Base-by-base conservation (phyloP, 441 rosid species). In the Jatropha podagrica region DNA sequence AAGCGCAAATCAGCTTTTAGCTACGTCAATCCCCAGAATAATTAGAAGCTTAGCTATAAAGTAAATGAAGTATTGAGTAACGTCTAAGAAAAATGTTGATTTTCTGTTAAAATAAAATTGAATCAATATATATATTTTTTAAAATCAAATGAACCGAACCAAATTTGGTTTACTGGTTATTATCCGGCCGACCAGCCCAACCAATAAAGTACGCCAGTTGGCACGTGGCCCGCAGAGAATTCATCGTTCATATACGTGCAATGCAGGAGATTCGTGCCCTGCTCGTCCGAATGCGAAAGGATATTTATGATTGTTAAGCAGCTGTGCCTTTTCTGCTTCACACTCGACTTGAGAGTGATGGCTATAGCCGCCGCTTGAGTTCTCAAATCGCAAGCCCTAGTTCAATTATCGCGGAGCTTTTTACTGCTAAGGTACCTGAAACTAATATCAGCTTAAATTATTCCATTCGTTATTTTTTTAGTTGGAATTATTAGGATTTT, bases 401-500 rank as follows among this genome's bases (percentile, higher is more conserved):
- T 64, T 63, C 76, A 48, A 23, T 52, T 14, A 38, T 32, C 41
- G 3, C 68, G 2, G 32, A 32, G 0, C 2, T 32, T 0, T 32
- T 32, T 32, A 32, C 65, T 12, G n/a, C 32, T 32, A 71, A 48
- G 82, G 73, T 73, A 27, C 18, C 54, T 4, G n/a, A 1, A 44
- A 13, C 67, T 54, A 20, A 8, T 60, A 14, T 23, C 46, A 32
- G 14, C 65, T 5, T 61, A 12, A 12, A 7, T 56, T 60, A 17
- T 60, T 10, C 15, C 26, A 26, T 56, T 56, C 1, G 3, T n/a
- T n/a, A 1, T 55, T 23, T 59, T 26, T 59, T 32, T 13, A 3
- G 7, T 23, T 11, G 18, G 7, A 32, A 61, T 2, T 74, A 18
- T 15, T 51, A 48, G 48, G 60, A 68, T 76, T 78, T 55, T 63